A percentile compares a stretch with the other conserved stretches of the same genome.
These are phyloP conservation scores for Leccinum incarnatum DNA, from an alignment of 768 basidiomycete species.

Conservation along the genomic window DNA sequence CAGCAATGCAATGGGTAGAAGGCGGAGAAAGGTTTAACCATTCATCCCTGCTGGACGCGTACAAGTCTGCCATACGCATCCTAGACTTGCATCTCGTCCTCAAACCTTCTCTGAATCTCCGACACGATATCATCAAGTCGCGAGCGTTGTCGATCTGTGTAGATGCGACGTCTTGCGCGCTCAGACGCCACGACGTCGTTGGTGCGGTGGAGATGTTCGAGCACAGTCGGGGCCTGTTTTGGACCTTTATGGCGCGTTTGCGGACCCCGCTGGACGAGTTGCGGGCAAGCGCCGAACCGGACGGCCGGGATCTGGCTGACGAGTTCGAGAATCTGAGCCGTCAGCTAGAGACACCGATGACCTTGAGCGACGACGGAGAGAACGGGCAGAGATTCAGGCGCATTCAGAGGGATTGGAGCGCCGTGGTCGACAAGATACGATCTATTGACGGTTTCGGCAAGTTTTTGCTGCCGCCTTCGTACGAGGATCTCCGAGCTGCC, in stretches of 20 bases:
- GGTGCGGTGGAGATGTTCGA: slow-evolving; percentile 37
- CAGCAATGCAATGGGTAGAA: slow-evolving; percentile 24
- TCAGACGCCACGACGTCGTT: slow-evolving; percentile 14
- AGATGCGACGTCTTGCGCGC: slow-evolving; percentile 29
- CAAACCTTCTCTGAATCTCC: slow-evolving; percentile 13
- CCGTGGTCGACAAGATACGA: slow-evolving; percentile 25
- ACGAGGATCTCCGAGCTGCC: slow-evolving; percentile 16
- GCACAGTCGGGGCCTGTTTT: slow-evolving; percentile 28
- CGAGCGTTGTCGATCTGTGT: slow-evolving; percentile 15
- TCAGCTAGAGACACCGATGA: slow-evolving; percentile 20
- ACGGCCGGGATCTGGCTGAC: slow-evolving; percentile 13
- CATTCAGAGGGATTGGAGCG: slow-evolving; percentile 25
- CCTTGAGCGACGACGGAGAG: slow-evolving; percentile 7
- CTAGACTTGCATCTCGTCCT: slow-evolving; percentile 20
- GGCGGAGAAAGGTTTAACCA: slow-evolving; percentile 18
- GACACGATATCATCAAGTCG: slow-evolving; percentile 14
- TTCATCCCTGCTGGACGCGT: slow-evolving; percentile 16
- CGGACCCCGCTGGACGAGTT: slow-evolving; percentile 27
- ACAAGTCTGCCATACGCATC: slow-evolving; percentile 15
- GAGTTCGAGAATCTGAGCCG: slow-evolving; percentile 19
- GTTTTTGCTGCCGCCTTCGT: slow-evolving; percentile 24
- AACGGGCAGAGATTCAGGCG: slow-evolving; percentile 17
- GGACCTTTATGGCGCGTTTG: slow-evolving; percentile 22
- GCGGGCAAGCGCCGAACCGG: slow-evolving; percentile 5
- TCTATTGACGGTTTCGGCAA: slow-evolving; percentile 21